phyloP scores from a whole-genome alignment of 305 asterid genomes.

The Solanum aculeatissimum region DNA sequence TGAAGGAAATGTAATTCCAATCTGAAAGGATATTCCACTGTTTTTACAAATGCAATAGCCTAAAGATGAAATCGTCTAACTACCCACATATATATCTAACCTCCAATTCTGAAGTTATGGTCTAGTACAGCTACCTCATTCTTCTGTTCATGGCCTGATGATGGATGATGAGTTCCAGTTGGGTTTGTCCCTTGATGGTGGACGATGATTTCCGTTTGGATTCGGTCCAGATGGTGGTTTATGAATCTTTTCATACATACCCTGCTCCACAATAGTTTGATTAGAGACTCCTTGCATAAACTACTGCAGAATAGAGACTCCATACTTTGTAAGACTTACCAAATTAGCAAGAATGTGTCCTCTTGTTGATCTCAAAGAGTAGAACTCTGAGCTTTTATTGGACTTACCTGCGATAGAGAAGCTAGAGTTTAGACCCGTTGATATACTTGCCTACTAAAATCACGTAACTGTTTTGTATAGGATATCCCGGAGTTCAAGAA shows the following conservation, averaged over 20 bases:
- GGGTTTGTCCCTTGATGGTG: conserved; percentile 28
- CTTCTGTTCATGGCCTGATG: conserved; percentile 14
- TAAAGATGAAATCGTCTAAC: not conserved
- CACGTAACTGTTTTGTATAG: not conserved
- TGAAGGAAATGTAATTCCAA: not conserved
- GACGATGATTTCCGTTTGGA: conserved; percentile 49
- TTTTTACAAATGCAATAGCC: conserved; percentile 3
- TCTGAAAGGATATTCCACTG: not conserved
- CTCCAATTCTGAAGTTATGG: not conserved
- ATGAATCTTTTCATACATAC: conserved; percentile 19
- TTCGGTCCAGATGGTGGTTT: conserved; percentile 63
- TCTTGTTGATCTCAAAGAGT: conserved; percentile 12
- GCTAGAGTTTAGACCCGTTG: conserved; percentile 1
- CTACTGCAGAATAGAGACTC: not conserved
- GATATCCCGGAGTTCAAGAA: not conserved
- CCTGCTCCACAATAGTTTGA: conserved; percentile 19
- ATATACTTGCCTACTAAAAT: not conserved
- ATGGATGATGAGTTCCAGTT: not conserved
- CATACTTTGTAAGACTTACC: conserved; percentile 19
- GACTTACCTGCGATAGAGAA: conserved; percentile 24
- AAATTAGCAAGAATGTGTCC: conserved; percentile 10
- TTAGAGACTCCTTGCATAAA: not conserved
- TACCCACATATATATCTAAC: conserved; percentile 11
- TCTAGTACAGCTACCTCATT: not conserved
- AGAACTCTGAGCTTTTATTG: conserved; percentile 20